These are phyloP conservation scores for Polychaeton citri DNA, from an alignment of 2,329 filamentous ascomycete species.

Conservation along the genomic window DNA sequence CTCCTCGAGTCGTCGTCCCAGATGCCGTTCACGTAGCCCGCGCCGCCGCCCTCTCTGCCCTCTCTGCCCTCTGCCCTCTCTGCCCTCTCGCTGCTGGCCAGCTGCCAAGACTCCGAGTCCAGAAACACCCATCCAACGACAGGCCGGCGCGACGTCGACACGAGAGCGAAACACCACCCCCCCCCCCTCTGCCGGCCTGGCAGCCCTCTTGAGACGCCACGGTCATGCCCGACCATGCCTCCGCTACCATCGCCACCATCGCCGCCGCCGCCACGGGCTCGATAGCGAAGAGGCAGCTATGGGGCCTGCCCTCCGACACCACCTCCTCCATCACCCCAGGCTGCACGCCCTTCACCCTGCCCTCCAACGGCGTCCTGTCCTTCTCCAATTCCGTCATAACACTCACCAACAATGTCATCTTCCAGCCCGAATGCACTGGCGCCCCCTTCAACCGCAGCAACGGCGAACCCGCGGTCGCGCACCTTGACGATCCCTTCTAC, in stretches of 20 bases:
- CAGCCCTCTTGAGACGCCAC: neutral
- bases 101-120: no score
- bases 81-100: no score
- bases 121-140: no score
- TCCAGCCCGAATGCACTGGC: conserved; percentile 43
- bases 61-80: no score
- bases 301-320: conserved; percentile 14
- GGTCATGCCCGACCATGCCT: neutral
- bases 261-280: conserved; percentile 27
- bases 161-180: neutral
- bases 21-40: neutral
- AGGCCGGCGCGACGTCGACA: neutral
- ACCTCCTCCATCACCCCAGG: conserved; percentile 19
- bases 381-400: conserved; percentile 43
- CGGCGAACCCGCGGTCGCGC: conserved; percentile 40
- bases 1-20: neutral
- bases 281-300: conserved; percentile 17
- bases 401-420: conserved; percentile 46
- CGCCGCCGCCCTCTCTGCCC: no score
- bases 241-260: conserved; percentile 18
- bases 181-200: neutral
- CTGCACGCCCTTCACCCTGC: conserved; percentile 51
- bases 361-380: conserved; percentile 43
- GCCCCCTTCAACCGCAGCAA: conserved; percentile 23
- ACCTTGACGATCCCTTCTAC: conserved; percentile 79